phyloP scores from a whole-genome alignment of 2,329 filamentous ascomycete species.

The Aspergillus sp. region DNA sequence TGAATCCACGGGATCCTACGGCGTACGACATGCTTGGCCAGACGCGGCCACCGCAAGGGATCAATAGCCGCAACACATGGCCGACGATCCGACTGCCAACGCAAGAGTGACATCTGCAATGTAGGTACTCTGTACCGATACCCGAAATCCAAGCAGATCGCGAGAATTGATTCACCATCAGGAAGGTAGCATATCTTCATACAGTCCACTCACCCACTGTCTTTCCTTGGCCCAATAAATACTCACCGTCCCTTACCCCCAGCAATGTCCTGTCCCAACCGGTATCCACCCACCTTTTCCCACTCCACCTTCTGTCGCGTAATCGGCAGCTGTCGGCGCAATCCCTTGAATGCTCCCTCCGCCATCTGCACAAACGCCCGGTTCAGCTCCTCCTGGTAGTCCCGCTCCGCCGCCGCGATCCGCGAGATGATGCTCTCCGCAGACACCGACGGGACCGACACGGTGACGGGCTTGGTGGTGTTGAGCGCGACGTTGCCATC shows the following conservation, averaged over 20 bases:
- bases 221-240: neutral
- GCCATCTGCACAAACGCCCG: constrained; percentile 82
- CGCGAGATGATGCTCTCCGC: constrained; percentile 72
- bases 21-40: too few species aligned
- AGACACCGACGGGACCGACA: constrained; percentile 60
- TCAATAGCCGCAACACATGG: too few species aligned
- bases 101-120: too few species aligned
- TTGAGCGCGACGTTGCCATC: constrained; percentile 94
- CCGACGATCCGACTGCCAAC: too few species aligned
- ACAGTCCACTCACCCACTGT: neutral
- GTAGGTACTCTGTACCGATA: too few species aligned
- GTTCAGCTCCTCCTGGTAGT: constrained; percentile 96
- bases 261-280: constrained; percentile 76
- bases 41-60: too few species aligned
- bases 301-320: constrained; percentile 99
- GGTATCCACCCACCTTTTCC: constrained; percentile 95
- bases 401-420: constrained; percentile 78
- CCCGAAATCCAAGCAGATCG: too few species aligned
- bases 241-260: constrained; percentile 54
- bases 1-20: too few species aligned
- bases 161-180: neutral
- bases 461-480: constrained; percentile 74
- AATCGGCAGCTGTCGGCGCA: constrained; percentile 89
- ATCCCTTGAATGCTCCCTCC: constrained; percentile 90
- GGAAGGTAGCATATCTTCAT: neutral